Conservation (phyloP, 2,329 filamentous ascomycete genomes). For the Cryphonectria japonica region DNA sequence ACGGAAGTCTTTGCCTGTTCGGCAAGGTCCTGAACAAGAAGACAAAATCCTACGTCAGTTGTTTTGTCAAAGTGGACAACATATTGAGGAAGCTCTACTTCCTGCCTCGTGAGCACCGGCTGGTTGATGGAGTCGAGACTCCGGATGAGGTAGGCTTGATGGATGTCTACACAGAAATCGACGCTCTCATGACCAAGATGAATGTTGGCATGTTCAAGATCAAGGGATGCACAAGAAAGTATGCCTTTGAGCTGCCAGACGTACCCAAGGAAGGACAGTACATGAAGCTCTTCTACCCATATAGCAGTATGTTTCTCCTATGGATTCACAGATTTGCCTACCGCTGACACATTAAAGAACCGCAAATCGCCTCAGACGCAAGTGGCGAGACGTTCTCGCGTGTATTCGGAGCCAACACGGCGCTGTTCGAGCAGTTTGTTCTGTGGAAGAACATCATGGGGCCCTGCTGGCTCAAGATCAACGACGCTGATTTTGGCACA, state of each 20-base stretch:
- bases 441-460: constrained; percentile 99
- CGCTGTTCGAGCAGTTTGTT: constrained; percentile 96
- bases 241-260: constrained; percentile 88
- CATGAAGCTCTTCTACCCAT: constrained; percentile 94
- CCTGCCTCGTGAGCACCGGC: constrained; percentile 71
- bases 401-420: constrained; percentile 91
- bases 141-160: constrained; percentile 81
- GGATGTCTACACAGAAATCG: constrained; percentile 89
- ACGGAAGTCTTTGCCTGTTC: constrained; percentile 89
- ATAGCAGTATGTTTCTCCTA: constrained; percentile 64
- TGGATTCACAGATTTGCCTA: not conserved
- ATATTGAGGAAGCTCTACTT: constrained; percentile 92
- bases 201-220: constrained; percentile 91
- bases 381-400: constrained; percentile 90
- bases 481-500: constrained; percentile 79
- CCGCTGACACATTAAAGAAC: constrained; percentile 51
- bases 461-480: constrained; percentile 93
- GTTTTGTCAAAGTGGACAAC: constrained; percentile 95
- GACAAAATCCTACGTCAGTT: constrained; percentile 78
- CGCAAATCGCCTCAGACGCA: constrained; percentile 69
- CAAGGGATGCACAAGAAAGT: constrained; percentile 87
- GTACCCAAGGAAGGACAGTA: constrained; percentile 91
- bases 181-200: constrained; percentile 83
- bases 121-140: constrained; percentile 66
- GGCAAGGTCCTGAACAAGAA: constrained; percentile 94